Percentiles rank a stretch among this genome's conserved stretches.
phyloP scores from a whole-genome alignment of 306 rosid genomes.

The Vigna mungo region DNA sequence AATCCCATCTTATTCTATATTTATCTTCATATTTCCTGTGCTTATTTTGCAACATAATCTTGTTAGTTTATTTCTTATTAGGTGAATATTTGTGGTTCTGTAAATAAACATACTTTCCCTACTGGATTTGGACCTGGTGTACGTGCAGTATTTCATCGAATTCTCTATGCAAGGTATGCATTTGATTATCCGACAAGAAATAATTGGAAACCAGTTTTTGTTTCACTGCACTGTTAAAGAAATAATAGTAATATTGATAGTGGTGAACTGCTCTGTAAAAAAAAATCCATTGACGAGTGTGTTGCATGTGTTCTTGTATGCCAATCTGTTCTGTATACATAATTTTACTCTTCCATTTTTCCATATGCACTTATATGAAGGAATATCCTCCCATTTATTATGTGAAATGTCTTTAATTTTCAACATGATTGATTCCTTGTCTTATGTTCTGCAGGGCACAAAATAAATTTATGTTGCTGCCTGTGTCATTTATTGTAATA shows the following conservation, averaged over 20 bases:
- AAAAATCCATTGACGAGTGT: constrained; percentile 1
- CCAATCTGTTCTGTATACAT: constrained; percentile 13
- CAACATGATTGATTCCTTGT: constrained; percentile 42
- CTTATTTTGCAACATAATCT: constrained; percentile 22
- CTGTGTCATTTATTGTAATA: constrained; percentile 72
- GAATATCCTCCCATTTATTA: not conserved
- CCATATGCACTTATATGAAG: constrained; percentile 11
- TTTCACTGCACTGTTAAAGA: constrained; percentile 28
- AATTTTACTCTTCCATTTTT: constrained; percentile 9
- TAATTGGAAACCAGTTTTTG: constrained; percentile 18
- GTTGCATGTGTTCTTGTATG: constrained; percentile 14
- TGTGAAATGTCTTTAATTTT: constrained; percentile 12
- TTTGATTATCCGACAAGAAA: constrained; percentile 21
- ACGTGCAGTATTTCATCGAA: constrained; percentile 76
- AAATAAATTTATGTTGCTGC: constrained; percentile 66
- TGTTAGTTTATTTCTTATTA: constrained; percentile 47
- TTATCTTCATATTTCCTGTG: constrained; percentile 34
- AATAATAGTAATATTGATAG: not conserved
- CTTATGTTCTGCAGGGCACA: constrained; percentile 62
- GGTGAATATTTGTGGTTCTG: constrained; percentile 72
- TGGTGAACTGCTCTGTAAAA: constrained; percentile 25
- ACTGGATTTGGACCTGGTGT: constrained; percentile 86
- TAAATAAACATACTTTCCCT: constrained; percentile 58
- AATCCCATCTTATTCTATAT: constrained; percentile 15
- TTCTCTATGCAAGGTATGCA: constrained; percentile 75